Evolutionary conservation across 805 yeast species (phyloP), one percentile per base, ranked within the genome.

Genomic region (Pichia eremophila): DNA sequence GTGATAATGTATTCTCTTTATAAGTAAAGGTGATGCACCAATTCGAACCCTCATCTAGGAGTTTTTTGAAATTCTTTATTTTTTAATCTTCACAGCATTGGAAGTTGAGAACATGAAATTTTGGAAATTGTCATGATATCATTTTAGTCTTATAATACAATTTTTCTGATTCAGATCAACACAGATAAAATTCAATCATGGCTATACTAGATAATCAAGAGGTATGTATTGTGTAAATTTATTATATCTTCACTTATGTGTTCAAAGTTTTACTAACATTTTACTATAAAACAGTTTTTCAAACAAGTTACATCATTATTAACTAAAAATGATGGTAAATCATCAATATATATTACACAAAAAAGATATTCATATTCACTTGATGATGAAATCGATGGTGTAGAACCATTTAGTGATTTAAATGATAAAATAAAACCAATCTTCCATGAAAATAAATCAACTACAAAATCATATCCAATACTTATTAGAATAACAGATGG

Each of bases 401-500:
- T 15, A 2, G 49, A 45, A 11, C 38, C 50, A 11, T 28, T 37
- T 1, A 51, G 46, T 14, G 57, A 59, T 46, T 47, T 56, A 34
- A 47, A 55, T 5, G 29, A 40, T 10, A 54, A 50, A 15, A 32
- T 52, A n/a, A 41, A 48, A 19, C 55, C 55, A 12, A 43, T 54
- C 11, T 42, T 53, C 9, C 49, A 46, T 39, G 36, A 45, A 43
- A 37, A 18, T 17, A 34, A 37, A 8, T 34, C 42, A 8, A 35
- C 45, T 34, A 12, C 37, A 1, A 53, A 46, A 22, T 49, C 43
- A 32, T 85, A 79, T 57, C 76, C 86, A 8, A 67, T 89, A 2
- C 66, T 89, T 41, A 73, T 89, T 53, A 75, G 96, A 62, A 76
- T 85, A 45, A 68, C 85, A 0, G 73, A 78, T 63, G 85, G 85